These are phyloP conservation scores for Chrysosphaeria jannelii DNA, from an alignment of 2,329 filamentous ascomycete species.

Conservation along the genomic window DNA sequence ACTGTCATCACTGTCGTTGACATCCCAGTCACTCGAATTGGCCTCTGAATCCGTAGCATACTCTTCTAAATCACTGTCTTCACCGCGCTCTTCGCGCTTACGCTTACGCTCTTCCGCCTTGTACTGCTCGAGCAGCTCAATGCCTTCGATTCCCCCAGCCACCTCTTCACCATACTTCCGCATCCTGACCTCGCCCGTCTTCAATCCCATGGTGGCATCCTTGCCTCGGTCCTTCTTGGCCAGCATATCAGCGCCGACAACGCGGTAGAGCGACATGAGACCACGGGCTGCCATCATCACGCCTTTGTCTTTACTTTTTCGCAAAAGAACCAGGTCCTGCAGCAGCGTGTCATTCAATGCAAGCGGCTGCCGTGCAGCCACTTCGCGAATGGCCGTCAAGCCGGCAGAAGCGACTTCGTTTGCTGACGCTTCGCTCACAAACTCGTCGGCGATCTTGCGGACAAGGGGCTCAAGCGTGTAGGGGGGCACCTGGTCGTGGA, in stretches of 20 bases:
- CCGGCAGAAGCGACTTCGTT: constrained; percentile 68
- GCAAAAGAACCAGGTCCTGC: constrained; percentile 84
- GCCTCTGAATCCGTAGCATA: constrained; percentile 23
- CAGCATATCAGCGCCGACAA: constrained; percentile 68
- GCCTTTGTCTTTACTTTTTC: constrained; percentile 93
- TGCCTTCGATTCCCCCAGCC: constrained; percentile 57
- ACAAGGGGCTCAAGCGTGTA: constrained; percentile 75
- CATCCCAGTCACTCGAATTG: constrained; percentile 29
- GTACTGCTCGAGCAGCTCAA: constrained; percentile 76
- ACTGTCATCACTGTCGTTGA: constrained; percentile 33
- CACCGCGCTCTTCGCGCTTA: constrained; percentile 32
- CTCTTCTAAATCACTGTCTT: constrained; percentile 26
- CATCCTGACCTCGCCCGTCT: constrained; percentile 42
- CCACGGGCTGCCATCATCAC: constrained; percentile 98
- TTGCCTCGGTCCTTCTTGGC: constrained; percentile 78
- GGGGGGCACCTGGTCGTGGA: constrained; percentile 71
- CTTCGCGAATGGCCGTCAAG: constrained; percentile 79
- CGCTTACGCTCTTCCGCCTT: constrained; percentile 67
- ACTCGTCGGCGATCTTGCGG: constrained; percentile 92
- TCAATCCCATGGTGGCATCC: constrained; percentile 55
- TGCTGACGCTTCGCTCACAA: constrained; percentile 81
- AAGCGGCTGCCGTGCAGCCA: constrained; percentile 76
- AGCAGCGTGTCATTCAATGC: constrained; percentile 89
- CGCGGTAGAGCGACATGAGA: constrained; percentile 64
- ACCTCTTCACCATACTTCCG: constrained; percentile 60